Evolutionary conservation across 108 stramenopile species (phyloP).

Genomic region (Nitzschia putrida): DNA sequence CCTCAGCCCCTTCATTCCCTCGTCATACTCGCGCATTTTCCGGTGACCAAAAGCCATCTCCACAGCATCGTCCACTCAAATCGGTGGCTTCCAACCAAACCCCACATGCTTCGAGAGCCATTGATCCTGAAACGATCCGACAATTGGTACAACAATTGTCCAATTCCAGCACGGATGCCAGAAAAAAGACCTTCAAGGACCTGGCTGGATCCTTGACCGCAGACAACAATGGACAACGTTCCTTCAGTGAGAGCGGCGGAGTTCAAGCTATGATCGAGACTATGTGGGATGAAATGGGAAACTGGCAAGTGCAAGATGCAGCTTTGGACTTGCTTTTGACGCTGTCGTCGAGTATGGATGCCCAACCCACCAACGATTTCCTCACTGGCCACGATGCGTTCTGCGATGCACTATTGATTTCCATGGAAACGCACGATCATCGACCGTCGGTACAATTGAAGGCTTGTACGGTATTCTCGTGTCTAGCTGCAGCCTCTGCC

Average conservation of each 20-base stretch:
- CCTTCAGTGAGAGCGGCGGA: conserved; percentile 23
- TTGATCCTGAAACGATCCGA: too few relatives aligned
- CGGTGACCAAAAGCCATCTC: too few relatives aligned
- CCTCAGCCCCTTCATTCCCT: too few relatives aligned
- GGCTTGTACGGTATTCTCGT: conserved; percentile 42
- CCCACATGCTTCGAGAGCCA: too few relatives aligned
- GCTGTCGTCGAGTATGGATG: conserved; percentile 22
- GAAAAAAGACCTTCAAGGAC: not conserved
- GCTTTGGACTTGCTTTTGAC: conserved; percentile 37
- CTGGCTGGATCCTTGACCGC: not conserved
- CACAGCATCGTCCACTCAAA: too few relatives aligned
- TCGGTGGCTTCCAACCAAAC: too few relatives aligned
- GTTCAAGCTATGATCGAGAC: conserved; percentile 25
- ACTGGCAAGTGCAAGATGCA: conserved; percentile 35
- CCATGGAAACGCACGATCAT: conserved; percentile 44
- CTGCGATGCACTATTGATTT: conserved; percentile 47
- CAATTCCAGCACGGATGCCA: too few relatives aligned
- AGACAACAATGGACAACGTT: conserved; percentile 12
- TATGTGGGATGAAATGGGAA: conserved; percentile 43
- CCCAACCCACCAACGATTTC: conserved; percentile 13
- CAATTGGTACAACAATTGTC: too few relatives aligned
- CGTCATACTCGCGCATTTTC: too few relatives aligned
- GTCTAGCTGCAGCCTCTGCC: conserved; percentile 42
- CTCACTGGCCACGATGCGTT: conserved; percentile 26
- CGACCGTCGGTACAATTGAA: conserved; percentile 37